Conservation (phyloP, 2,329 filamentous ascomycete species). For the Diaporthe aspalathi region DNA sequence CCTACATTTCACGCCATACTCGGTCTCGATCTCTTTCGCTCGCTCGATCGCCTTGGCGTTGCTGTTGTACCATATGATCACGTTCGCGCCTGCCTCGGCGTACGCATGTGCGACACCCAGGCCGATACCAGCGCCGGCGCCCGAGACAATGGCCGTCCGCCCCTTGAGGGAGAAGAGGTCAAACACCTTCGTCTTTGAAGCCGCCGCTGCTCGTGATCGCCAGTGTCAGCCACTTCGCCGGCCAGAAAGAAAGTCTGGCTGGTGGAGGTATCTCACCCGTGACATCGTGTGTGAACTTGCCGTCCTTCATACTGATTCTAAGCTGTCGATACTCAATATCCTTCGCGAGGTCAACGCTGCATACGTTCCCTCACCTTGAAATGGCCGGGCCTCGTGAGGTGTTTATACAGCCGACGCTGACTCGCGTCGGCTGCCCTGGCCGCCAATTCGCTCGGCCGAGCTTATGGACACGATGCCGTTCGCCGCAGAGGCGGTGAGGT, state of each 20-base stretch:
- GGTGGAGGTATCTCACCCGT: background rate
- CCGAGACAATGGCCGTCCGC: constrained; percentile 76
- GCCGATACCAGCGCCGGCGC: constrained; percentile 75
- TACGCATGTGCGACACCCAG: constrained; percentile 71
- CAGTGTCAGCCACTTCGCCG: background rate
- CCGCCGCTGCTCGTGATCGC: background rate
- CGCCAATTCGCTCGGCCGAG: background rate
- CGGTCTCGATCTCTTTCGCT: constrained; percentile 72
- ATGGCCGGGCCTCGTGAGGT: background rate
- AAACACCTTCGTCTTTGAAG: constrained; percentile 23
- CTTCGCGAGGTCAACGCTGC: background rate
- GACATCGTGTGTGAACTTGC: constrained; percentile 17
- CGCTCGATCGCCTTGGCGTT: constrained; percentile 73
- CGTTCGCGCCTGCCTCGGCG: constrained; percentile 78
- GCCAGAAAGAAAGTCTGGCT: rapidly evolving
- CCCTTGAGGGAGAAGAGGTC: constrained; percentile 68
- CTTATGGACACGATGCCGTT: background rate
- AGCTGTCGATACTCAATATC: background rate
- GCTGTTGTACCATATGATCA: constrained; percentile 78
- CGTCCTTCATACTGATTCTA: constrained; percentile 1
- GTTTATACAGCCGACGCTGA: constrained; percentile 2
- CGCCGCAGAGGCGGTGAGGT: constrained; percentile 5
- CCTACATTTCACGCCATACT: constrained; percentile 76
- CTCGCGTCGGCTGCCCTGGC: constrained; percentile 1
- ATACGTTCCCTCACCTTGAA: background rate